These are phyloP conservation scores for Phytophthora kernoviae DNA, from an alignment of 352 stramenopile genomes.

Conservation along the genomic window DNA sequence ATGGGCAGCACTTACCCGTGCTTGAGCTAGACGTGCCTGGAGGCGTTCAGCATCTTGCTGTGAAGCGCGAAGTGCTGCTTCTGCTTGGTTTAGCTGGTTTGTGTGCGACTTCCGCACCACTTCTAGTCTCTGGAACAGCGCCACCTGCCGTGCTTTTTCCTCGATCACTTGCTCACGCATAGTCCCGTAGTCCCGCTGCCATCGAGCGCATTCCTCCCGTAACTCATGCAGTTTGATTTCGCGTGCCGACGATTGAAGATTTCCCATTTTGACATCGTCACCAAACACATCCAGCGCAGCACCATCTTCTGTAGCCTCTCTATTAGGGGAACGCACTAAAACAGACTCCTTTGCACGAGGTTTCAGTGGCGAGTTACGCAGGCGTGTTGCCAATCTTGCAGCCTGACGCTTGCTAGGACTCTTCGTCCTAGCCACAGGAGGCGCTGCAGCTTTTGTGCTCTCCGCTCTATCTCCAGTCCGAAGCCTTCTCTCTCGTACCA, in stretches of 20 bases:
- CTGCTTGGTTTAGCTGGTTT: conserved; percentile 18
- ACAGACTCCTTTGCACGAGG: background rate
- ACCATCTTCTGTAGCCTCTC: conserved; percentile 8
- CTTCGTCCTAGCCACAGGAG: conserved; percentile 5
- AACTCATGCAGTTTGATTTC: conserved; percentile 30
- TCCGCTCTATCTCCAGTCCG: background rate
- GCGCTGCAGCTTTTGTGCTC: background rate
- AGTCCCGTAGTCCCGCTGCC: conserved; percentile 30
- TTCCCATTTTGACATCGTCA: conserved; percentile 2
- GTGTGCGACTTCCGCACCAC: conserved; percentile 20
- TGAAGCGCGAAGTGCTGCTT: conserved; percentile 20
- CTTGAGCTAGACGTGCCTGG: conserved; percentile 25
- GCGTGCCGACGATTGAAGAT: conserved; percentile 8
- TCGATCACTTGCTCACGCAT: conserved; percentile 42
- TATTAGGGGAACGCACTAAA: background rate
- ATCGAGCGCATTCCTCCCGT: conserved; percentile 17
- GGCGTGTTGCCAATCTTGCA: conserved; percentile 12
- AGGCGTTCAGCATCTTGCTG: conserved; percentile 34
- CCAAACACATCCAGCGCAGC: conserved; percentile 3
- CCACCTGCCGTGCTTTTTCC: conserved; percentile 36
- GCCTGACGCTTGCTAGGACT: conserved; percentile 11
- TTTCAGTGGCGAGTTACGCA: conserved; percentile 35
- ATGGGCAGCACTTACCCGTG: conserved; percentile 16
- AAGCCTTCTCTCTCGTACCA: conserved; percentile 15
- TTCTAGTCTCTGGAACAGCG: conserved; percentile 35